Base-by-base conservation (phyloP, 225 moss, liverwort and hornwort species). In the Anthoceros angustus region DNA sequence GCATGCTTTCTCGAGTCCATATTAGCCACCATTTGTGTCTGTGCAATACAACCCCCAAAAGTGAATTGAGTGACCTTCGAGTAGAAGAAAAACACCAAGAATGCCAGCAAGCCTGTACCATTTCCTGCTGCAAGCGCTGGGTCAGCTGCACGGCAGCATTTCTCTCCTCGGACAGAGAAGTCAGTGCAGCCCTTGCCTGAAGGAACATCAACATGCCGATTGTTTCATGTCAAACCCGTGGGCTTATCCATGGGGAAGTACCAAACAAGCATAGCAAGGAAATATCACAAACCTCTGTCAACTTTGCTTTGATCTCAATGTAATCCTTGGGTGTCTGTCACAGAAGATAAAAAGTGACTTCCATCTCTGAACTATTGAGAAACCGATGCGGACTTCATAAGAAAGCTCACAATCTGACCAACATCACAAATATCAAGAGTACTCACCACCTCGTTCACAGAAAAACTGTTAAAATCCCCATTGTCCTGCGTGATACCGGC, bases 281-380 rank as follows among this genome's bases (percentile, higher is more conserved):
- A 1, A 55, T 8, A 4, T 14, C 40, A 18, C 71, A 66, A 10
- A 92, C 95, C 90, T 98, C 95, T 69, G 89, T 98, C 9, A 91
- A 50, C 69, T 98, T 98, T 63, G 92, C 89, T 74, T 86, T 92
- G 83, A 80, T 75, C 72, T 92, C 91, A 41, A 70, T 87, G 23
- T 86, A 80, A 20, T 80, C 77, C 80, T 98, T 98, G 0, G 80
- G 63, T 20, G 68, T 80, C 84, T 98, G 85, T 69, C 61, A 65
- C 61, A 77, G 5, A 21, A 62, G 21, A 64, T 20, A 41, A 12
- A 39, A n/a, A 6, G 43, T 32, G 18, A 39, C n/a, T 42, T 39
- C 10, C 39, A 66, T 11, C 8, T 25, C 15, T 66, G 9, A 21
- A 42, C 42, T 25, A 16, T 39, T 8, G 18, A 25, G 39, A 16